Base-by-base conservation (phyloP, 2,329 filamentous ascomycete genomes). In the Aspergillus arachidicola region DNA sequence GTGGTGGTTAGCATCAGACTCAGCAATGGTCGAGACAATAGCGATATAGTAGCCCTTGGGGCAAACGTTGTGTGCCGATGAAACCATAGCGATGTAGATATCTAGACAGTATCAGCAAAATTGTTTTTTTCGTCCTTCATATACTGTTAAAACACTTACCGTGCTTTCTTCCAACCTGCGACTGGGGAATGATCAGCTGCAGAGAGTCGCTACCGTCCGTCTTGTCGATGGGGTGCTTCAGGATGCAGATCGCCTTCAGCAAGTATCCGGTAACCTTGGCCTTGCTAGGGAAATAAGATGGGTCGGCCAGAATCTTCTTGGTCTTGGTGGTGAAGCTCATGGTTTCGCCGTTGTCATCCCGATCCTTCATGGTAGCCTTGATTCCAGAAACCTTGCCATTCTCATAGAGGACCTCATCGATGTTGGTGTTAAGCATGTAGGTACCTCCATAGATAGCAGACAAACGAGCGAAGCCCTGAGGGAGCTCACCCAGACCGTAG, bases 31-130 rank as follows among this genome's bases (percentile, higher is more conserved):
- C 55, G 93, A 97, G 69, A 99, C 94, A 65, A 98, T 99, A 73
- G 95, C 95, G 72, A 99, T 93, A 85, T 96, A 99, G 87, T 97
- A 98, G 65, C 94, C 94, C 87, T 97, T 96, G 73, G 96, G 95
- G 84, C 94, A 98, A 72, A 99, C 96, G 74, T 96, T 98, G 84
- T 99, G 96, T 43, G 94, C 92, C 45, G 92, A 93, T 1, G 94
- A 97, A 64, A 99, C 93, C 78, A 95, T 91, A 62, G 95, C 94
- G 76, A 99, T 90, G 85, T 99, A 99, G 75, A 99, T 94, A 76
- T 98, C 93, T 95, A 55, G 68, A 9, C 53, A 21, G 41, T 14
- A 59, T 75, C 28, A 76, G 72, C 36, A 64, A 51, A 5, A 10
- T 6, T 12, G 19, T 34, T 55, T 21, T n/a, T 5, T 34, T 21